Percentiles rank a stretch among this genome's conserved stretches.
These are phyloP conservation scores for Phellopilus nigrolimitatus DNA, from an alignment of 1,284 basidiomycete species.

Conservation along the genomic window DNA sequence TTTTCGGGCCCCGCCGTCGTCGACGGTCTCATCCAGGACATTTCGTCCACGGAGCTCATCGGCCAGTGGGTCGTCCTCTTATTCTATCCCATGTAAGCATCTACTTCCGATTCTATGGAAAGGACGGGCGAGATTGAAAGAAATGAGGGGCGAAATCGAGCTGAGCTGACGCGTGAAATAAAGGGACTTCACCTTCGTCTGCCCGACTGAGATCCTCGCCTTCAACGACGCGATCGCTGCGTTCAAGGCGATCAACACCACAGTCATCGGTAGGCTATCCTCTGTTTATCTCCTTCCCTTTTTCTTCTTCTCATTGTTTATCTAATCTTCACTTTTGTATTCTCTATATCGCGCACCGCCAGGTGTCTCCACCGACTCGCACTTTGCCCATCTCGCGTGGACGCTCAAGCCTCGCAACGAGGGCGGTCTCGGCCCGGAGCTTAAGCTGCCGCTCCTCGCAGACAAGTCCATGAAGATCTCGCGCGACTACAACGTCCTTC, in stretches of 20 bases:
- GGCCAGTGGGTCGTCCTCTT: slow-evolving; percentile 83
- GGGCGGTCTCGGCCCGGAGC: slow-evolving; percentile 83
- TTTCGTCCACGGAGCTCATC: slow-evolving; percentile 66
- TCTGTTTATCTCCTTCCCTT: slow-evolving; percentile 1
- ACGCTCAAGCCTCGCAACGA: slow-evolving; percentile 72
- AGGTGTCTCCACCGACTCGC: slow-evolving; percentile 83
- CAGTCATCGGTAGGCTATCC: slow-evolving; percentile 75
- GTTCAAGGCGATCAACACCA: slow-evolving; percentile 70
- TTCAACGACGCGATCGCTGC: slow-evolving; percentile 80
- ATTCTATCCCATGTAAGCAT: slow-evolving; percentile 74
- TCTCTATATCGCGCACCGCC: slow-evolving; percentile 2
- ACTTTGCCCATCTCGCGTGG: slow-evolving; percentile 88
- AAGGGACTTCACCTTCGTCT: slow-evolving; percentile 82
- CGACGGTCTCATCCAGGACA: slow-evolving; percentile 71
- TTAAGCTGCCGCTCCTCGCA: slow-evolving; percentile 75
- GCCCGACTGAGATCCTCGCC: slow-evolving; percentile 89
- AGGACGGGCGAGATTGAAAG: background rate
- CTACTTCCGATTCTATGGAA: slow-evolving; percentile 22
- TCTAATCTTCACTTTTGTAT: background rate
- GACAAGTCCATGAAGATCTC: slow-evolving; percentile 67
- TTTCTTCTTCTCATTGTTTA: slow-evolving; percentile 9
- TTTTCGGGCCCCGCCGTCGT: slow-evolving; percentile 76
- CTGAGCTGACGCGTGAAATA: slow-evolving; percentile 9
- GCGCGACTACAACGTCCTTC: slow-evolving; percentile 77
- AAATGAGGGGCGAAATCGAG: background rate